Evolutionary conservation across 2,329 filamentous ascomycete genomes (phyloP).

Genomic region (Colletotrichum endophyticum): DNA sequence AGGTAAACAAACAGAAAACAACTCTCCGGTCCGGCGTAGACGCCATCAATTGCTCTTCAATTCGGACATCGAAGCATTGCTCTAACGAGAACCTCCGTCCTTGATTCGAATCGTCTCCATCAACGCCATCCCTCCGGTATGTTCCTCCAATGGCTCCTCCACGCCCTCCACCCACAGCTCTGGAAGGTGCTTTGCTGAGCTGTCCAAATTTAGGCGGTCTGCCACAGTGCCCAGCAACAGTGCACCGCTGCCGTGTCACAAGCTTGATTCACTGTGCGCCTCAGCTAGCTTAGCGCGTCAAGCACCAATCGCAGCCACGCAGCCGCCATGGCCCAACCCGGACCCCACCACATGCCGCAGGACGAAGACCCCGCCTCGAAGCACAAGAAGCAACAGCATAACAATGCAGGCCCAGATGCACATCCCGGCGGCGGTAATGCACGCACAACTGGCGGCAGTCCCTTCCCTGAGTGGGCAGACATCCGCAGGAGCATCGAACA

Average conservation of each 20-base stretch:
- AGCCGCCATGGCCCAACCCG: slow-evolving; percentile 27
- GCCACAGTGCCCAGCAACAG: neutral
- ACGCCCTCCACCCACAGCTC: neutral
- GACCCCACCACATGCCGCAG: slow-evolving; percentile 32
- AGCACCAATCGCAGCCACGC: neutral
- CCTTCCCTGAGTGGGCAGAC: slow-evolving; percentile 10
- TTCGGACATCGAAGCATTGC: neutral
- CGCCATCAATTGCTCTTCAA: neutral
- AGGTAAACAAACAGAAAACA: neutral
- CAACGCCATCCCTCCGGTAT: neutral
- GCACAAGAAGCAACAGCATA: slow-evolving; percentile 23
- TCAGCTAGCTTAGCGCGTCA: neutral
- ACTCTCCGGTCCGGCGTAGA: neutral
- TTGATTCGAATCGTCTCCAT: neutral
- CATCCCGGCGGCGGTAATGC: neutral
- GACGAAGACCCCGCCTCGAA: slow-evolving; percentile 36
- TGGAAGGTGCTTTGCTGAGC: neutral
- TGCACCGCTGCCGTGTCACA: neutral
- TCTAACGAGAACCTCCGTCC: neutral
- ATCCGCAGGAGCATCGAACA: slow-evolving; percentile 37
- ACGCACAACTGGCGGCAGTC: neutral
- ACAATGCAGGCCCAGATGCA: slow-evolving; percentile 5
- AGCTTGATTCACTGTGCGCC: slow-evolving; percentile 5
- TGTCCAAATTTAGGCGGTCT: neutral
- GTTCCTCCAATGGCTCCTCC: neutral